Evolutionary conservation across 371 early-diverging fungal species (phyloP).

Genomic region (Dinochytrium kinnereticum): DNA sequence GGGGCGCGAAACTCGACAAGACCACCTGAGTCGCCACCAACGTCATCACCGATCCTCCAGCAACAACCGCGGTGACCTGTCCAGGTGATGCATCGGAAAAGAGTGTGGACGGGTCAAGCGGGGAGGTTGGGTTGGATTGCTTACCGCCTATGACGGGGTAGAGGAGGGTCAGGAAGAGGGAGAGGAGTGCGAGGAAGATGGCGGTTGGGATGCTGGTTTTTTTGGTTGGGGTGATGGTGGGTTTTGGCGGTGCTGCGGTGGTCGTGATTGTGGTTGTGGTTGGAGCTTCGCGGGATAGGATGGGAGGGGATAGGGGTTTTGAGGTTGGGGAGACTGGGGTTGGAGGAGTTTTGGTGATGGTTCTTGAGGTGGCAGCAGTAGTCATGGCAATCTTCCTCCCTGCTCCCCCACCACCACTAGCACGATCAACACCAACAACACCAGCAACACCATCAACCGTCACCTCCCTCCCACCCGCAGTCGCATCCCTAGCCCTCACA

Average conservation of each 20-base stretch:
- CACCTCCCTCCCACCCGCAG: background rate
- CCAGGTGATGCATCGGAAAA: slow-evolving; percentile 7
- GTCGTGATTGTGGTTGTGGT: background rate
- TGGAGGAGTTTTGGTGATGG: background rate
- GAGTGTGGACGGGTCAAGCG: slow-evolving; percentile 11
- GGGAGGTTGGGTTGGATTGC: background rate
- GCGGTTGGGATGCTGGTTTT: slow-evolving; percentile 2
- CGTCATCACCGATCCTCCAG: background rate
- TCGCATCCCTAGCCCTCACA: background rate
- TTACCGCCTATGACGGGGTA: slow-evolving; percentile 18
- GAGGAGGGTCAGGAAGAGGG: slow-evolving; percentile 1
- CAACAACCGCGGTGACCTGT: slow-evolving; percentile 19
- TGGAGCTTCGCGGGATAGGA: too few relatives aligned
- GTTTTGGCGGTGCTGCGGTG: background rate
- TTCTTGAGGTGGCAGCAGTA: background rate
- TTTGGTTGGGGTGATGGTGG: background rate
- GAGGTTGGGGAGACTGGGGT: background rate
- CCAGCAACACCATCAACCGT: background rate
- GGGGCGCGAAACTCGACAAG: background rate
- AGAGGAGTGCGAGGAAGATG: slow-evolving; percentile 7
- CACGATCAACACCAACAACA: background rate
- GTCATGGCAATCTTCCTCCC: background rate
- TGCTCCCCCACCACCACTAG: background rate
- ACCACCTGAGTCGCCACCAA: slow-evolving; percentile 2
- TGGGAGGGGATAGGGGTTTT: too few relatives aligned